Evolutionary conservation across 768 basidiomycete genomes (phyloP), one percentile per base, ranked within the genome.

Genomic region (Tricholoma bakamatsutake): DNA sequence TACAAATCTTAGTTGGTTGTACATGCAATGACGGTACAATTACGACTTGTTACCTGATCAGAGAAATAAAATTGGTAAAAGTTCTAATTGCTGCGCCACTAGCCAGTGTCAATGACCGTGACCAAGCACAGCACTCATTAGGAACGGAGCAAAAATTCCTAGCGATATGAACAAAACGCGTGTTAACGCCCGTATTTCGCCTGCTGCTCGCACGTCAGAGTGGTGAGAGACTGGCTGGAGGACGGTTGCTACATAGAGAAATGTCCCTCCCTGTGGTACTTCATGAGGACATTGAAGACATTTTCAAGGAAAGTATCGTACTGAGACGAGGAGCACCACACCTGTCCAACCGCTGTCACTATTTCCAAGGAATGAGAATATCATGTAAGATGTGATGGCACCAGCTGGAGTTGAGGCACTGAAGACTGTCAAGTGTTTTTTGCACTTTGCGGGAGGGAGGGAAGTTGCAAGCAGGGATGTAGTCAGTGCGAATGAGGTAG

Each of bases 171-270:
- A 68, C 17, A 70, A 59, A 11, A 84, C 73, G 31, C 88, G 78
- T 27, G 69, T 57, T 33, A 64, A 64, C 49, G 78, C 76, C 11
- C 72, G 68, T 42, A 85, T 68, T 42, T 78, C 80, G 21, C 74
- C 73, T 8, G 73, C 58, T 60, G 72, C 37, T 65, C 70, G 28
- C 53, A 68, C 56, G 9, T 56, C 59, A 27, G 68, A 66, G 52
- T 77, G 76, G 15, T 79, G 74, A 31, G 87, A 84, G 31, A 87
- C 79, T 2, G 88, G 82, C 64, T 92, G 90, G n/a, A 93, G 75
- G 39, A 92, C 87, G 1, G 93, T 93, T 1, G 94, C 93, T 8
- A 98, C 95, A 65, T 96, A 97, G 37, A 98, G 76, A 72, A 97
- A 97, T 3, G 92, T 93, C 8, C 94, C 94, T 45, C 91, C 94